Percentiles rank a stretch among this genome's conserved stretches.
phyloP scores from a whole-genome alignment of 2,329 filamentous ascomycete species.

The Aspergillus melleus region DNA sequence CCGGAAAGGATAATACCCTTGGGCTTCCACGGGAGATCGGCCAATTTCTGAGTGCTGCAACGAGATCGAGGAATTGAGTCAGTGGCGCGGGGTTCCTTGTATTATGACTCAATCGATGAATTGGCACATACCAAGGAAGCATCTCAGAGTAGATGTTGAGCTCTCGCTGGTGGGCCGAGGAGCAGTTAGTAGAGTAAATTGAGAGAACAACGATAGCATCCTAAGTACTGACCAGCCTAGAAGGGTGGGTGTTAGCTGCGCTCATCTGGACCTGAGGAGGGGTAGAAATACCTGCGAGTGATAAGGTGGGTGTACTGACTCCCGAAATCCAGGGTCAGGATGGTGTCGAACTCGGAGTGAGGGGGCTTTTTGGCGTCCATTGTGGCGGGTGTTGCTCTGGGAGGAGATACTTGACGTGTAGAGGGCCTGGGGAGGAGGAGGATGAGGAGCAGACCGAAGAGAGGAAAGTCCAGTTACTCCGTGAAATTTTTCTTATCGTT shows the following conservation, averaged over 20 bases:
- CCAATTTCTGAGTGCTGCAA: slow-evolving; percentile 69
- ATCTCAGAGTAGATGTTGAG: slow-evolving; percentile 85
- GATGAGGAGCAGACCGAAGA: neutral
- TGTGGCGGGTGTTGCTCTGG: neutral
- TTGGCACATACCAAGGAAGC: slow-evolving; percentile 59
- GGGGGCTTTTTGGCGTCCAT: neutral
- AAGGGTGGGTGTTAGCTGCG: neutral
- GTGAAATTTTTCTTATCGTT: neutral
- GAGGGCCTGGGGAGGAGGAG: neutral
- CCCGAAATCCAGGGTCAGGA: slow-evolving; percentile 71
- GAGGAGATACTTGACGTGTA: neutral
- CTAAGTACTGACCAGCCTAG: neutral
- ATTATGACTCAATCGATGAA: neutral
- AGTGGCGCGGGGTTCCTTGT: neutral
- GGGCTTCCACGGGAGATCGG: slow-evolving; percentile 75
- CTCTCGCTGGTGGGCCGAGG: slow-evolving; percentile 60
- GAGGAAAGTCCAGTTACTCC: neutral
- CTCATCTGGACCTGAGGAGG: neutral
- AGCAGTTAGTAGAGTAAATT: slow-evolving; percentile 73
- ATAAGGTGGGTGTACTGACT: slow-evolving; percentile 27
- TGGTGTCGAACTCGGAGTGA: slow-evolving; percentile 56
- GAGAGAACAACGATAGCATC: slow-evolving; percentile 41
- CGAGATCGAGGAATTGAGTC: neutral
- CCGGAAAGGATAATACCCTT: slow-evolving; percentile 62
- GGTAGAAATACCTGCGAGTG: slow-evolving; percentile 10